phyloP scores from a whole-genome alignment of 2,329 filamentous ascomycete genomes.

The Sclerotinia trifoliorum region DNA sequence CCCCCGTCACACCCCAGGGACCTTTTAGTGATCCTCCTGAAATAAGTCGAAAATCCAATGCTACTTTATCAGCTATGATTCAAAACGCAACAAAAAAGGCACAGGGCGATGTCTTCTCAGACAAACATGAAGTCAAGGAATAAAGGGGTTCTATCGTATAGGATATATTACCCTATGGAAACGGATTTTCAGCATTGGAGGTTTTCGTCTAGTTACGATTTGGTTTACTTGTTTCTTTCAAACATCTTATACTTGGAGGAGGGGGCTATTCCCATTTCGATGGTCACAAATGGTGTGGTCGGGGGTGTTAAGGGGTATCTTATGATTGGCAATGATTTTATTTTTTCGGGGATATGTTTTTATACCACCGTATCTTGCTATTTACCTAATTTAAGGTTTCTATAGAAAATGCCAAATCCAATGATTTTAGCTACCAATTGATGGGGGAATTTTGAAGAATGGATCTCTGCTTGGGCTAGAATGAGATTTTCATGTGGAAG shows the following conservation, averaged over 20 bases:
- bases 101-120: constrained; percentile 54
- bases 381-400: not conserved
- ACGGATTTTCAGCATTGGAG: not conserved
- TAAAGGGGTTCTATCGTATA: constrained; percentile 18
- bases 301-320: not conserved
- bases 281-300: constrained; percentile 8
- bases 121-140: constrained; percentile 57
- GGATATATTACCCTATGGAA: not conserved
- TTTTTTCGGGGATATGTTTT: not conserved
- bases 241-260: not conserved
- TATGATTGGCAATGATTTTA: constrained; percentile 19
- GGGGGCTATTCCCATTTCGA: constrained; percentile 6
- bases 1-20: constrained; percentile 52
- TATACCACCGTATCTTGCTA: not conserved
- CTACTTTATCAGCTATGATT: constrained; percentile 54
- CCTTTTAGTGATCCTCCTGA: constrained; percentile 59
- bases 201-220: constrained; percentile 16
- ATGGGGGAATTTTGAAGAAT: not conserved
- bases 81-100: constrained; percentile 48
- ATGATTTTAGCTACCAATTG: not conserved
- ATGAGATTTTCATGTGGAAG: not conserved
- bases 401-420: not conserved
- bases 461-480: not conserved
- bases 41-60: constrained; percentile 42
- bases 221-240: constrained; percentile 10